Evolutionary conservation across 371 early-diverging fungal genomes (phyloP).

Genomic region (Phascolomyces articulosus): DNA sequence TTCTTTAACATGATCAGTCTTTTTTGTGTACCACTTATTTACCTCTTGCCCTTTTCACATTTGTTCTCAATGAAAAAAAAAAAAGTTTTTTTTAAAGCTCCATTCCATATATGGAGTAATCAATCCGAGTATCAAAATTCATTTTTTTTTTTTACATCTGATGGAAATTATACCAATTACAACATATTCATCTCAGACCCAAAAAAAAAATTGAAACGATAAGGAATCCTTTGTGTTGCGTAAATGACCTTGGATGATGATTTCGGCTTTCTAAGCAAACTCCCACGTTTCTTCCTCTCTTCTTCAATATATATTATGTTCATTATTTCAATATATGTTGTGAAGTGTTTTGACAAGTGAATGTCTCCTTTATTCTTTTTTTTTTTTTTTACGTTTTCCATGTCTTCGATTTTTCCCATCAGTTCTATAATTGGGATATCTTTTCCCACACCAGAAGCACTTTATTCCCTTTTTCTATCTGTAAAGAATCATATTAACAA

Average conservation of each 20-base stretch:
- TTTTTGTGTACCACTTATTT: no score
- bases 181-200: not conserved
- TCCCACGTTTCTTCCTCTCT: slow-evolving; percentile 8
- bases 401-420: slow-evolving; percentile 12
- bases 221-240: not conserved
- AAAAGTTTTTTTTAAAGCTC: not conserved
- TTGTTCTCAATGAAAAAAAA: no score
- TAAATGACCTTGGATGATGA: not conserved
- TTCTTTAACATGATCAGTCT: not conserved
- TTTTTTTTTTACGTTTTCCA: not conserved
- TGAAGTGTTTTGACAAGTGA: not conserved
- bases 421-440: slow-evolving; percentile 2
- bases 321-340: not conserved
- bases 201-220: not conserved
- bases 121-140: not conserved
- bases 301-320: no score
- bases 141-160: not conserved
- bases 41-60: not conserved
- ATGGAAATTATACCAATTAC: not conserved
- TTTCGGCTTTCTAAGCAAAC: slow-evolving; percentile 12
- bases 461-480: not conserved
- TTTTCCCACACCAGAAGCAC: not conserved
- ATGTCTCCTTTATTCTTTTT: no score
- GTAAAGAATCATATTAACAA: no score
- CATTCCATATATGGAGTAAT: not conserved